A percentile compares a stretch with the other conserved stretches of the same genome.
Evolutionary conservation across 768 basidiomycete genomes (phyloP).

Genomic region (Suillus luteus): DNA sequence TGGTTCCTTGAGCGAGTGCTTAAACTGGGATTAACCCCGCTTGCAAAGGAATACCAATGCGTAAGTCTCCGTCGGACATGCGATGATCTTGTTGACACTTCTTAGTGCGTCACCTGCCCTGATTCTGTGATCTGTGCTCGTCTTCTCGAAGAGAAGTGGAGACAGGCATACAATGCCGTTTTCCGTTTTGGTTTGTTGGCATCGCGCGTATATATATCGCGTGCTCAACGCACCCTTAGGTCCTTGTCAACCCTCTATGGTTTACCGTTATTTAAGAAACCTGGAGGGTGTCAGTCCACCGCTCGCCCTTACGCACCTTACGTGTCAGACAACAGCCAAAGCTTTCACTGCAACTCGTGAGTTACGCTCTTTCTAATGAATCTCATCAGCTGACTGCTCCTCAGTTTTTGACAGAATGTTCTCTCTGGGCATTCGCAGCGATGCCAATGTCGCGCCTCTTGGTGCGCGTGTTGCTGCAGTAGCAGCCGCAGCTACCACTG

Average conservation of each 20-base stretch:
- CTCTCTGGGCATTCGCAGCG: slow-evolving; percentile 76
- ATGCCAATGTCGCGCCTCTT: slow-evolving; percentile 59
- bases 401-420: slow-evolving; percentile 91
- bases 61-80: slow-evolving; percentile 44
- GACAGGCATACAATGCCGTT: slow-evolving; percentile 82
- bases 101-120: slow-evolving; percentile 80
- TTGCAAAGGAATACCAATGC: slow-evolving; percentile 96
- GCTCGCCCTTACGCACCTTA: slow-evolving; percentile 79
- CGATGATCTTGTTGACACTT: not conserved
- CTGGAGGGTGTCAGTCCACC: slow-evolving; percentile 92
- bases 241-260: slow-evolving; percentile 89
- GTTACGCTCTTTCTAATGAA: slow-evolving; percentile 26
- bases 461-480: slow-evolving; percentile 53
- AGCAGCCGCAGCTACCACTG: slow-evolving; percentile 63
- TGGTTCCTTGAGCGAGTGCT: slow-evolving; percentile 96
- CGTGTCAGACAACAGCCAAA: slow-evolving; percentile 88
- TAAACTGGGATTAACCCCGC: slow-evolving; percentile 82
- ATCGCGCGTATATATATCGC: not conserved
- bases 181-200: slow-evolving; percentile 71
- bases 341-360: slow-evolving; percentile 83
- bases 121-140: slow-evolving; percentile 79
- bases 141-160: slow-evolving; percentile 91
- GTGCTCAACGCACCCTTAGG: slow-evolving; percentile 39
- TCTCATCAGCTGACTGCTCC: slow-evolving; percentile 10
- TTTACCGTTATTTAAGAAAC: slow-evolving; percentile 87